Conservation (phyloP, 345 rosid species). For the Eucalyptus globulus region DNA sequence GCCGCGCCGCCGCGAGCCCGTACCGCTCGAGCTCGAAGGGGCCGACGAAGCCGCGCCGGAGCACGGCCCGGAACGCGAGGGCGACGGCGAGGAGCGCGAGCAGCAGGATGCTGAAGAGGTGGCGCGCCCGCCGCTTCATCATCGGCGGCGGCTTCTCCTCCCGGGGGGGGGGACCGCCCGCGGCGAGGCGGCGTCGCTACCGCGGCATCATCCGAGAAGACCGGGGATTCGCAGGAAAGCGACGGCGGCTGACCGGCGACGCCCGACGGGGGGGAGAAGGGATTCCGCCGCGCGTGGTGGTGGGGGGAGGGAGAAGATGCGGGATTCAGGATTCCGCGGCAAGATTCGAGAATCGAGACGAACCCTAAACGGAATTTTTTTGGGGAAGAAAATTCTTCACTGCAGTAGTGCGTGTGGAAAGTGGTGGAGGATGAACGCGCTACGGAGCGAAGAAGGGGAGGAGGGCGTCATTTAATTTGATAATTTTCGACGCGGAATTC, state of each 20-base stretch:
- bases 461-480: background rate
- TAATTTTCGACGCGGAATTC: background rate
- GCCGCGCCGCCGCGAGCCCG: background rate
- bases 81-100: conserved; percentile 36
- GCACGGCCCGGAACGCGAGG: conserved; percentile 35
- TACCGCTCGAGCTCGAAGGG: conserved; percentile 12
- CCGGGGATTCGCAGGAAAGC: background rate
- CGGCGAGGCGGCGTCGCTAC: background rate
- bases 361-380: background rate
- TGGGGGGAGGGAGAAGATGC: background rate
- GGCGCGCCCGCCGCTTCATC: conserved; percentile 69
- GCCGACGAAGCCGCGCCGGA: conserved; percentile 17
- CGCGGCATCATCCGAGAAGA: background rate
- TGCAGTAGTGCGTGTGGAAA: background rate
- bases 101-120: conserved; percentile 38
- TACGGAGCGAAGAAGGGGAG: background rate
- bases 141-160: background rate
- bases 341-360: background rate
- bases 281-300: background rate
- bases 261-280: no score
- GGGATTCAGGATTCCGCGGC: background rate
- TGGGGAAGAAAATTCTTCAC: background rate
- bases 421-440: background rate
- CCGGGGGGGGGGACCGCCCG: background rate
- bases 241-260: background rate